Evolutionary conservation across 208 protist genomes (phyloP).

Genomic region (Trypanosoma boissoni): DNA sequence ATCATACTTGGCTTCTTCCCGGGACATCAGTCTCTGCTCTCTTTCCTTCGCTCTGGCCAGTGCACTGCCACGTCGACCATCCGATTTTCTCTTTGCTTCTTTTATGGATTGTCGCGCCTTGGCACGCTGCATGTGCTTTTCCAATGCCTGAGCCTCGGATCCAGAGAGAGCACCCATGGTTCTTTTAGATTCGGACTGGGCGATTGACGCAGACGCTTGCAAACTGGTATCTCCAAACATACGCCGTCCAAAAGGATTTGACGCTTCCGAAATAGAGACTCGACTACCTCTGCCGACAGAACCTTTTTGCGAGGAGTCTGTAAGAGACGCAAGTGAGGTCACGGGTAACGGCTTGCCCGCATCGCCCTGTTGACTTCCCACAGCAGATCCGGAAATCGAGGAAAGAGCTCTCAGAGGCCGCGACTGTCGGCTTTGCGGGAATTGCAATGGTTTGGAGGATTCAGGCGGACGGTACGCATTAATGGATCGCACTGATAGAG

Average conservation of each 20-base stretch:
- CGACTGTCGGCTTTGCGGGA: no score
- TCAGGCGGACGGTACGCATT: no score
- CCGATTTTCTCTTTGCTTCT: slow-evolving; percentile 18
- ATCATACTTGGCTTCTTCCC: slow-evolving; percentile 46
- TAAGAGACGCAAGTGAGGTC: no score
- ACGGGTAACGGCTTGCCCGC: no score
- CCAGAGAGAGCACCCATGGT: neutral
- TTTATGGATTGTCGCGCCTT: slow-evolving; percentile 19
- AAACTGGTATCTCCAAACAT: slow-evolving; percentile 22
- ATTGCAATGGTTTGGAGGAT: no score
- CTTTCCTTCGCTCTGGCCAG: slow-evolving; percentile 21
- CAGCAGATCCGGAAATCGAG: no score
- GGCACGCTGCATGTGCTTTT: slow-evolving; percentile 10
- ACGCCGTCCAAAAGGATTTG: slow-evolving; percentile 47
- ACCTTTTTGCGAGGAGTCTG: neutral
- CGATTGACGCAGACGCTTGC: neutral
- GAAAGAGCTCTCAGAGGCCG: no score
- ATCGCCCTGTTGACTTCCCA: no score
- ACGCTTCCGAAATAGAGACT: neutral
- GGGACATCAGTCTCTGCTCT: slow-evolving; percentile 34
- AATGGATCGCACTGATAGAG: no score
- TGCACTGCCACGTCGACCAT: slow-evolving; percentile 10
- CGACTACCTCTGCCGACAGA: neutral
- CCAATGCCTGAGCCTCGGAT: slow-evolving; percentile 1
- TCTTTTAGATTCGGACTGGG: no score